A percentile compares a stretch with the other conserved stretches of the same genome.
Conservation (phyloP, 2,329 filamentous ascomycete genomes). For the Sporothrix luriei region DNA sequence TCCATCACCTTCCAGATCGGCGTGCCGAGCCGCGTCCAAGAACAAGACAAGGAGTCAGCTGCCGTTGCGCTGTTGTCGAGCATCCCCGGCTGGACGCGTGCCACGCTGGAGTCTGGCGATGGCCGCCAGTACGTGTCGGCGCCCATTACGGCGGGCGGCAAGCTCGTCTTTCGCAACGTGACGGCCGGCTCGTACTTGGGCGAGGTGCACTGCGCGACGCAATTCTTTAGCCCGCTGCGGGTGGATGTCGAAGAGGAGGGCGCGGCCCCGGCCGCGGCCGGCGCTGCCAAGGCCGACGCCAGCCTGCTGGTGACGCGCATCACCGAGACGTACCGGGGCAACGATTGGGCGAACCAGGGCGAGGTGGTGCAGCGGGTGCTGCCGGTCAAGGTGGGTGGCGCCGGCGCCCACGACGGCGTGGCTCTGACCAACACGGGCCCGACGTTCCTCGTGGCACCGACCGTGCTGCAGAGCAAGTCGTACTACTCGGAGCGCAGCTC, state of each 20-base stretch:
- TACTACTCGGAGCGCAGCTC: constrained; percentile 76
- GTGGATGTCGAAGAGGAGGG: constrained; percentile 63
- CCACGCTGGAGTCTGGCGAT: constrained; percentile 68
- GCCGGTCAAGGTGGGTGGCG: constrained; percentile 33
- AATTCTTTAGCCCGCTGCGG: constrained; percentile 75
- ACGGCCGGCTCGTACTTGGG: constrained; percentile 75
- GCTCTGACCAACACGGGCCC: neutral
- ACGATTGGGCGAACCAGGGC: constrained; percentile 87
- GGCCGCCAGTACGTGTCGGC: constrained; percentile 52
- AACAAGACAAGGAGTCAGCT: constrained; percentile 14
- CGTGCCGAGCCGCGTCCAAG: constrained; percentile 25
- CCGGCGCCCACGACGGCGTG: neutral
- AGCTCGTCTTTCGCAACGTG: constrained; percentile 75
- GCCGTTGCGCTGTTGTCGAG: constrained; percentile 25
- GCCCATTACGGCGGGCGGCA: constrained; percentile 67
- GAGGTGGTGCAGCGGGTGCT: constrained; percentile 54
- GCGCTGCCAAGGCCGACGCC: constrained; percentile 36
- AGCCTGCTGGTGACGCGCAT: constrained; percentile 55
- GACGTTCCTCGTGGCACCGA: constrained; percentile 60
- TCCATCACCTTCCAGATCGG: constrained; percentile 34
- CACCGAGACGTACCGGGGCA: constrained; percentile 85
- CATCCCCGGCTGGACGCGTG: constrained; percentile 67
- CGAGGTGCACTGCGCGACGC: constrained; percentile 74
- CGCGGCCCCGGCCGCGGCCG: neutral
- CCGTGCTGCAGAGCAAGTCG: constrained; percentile 62